Base-by-base conservation (phyloP, 2,329 filamentous ascomycete genomes). In the Tolypocladium endophyticum region DNA sequence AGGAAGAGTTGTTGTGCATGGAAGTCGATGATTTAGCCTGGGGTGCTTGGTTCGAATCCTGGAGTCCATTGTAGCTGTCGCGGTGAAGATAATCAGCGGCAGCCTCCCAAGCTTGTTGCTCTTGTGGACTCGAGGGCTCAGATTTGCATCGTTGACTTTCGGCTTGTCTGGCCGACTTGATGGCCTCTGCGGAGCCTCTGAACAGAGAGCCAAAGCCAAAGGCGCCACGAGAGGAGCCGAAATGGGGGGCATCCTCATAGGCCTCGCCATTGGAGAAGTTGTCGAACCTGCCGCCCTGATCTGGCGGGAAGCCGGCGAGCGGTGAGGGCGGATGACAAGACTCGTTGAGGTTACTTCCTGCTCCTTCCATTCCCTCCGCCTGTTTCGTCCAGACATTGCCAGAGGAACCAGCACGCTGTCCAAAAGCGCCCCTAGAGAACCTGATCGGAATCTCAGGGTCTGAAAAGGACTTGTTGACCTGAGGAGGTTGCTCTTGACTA, bases 61-160 rank as follows among this genome's bases (percentile, higher is more conserved):
- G 39, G 2, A 9, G 8, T 18, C 25, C 38, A 18, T 1, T 33
- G 25, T 12, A 30, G 14, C 18, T 28, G 3, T 18, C 30, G 16
- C 23, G 25, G 14, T 45, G 50, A 41, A 23, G 59, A 59, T 65
- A 62, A 61, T 65, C 64, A 61, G 65, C 63, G 61, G 64, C 59
- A 59, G 66, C 60, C 60, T 66, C 64, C 58, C 63, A 58, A 55
- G 60, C 63, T 33, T 61, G 59, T 57, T 25, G 56, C 47, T 45
- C 38, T 25, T 33, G 50, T 41, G 61, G 60, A 58, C 45, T 61
- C 20, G 61, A 62, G 39, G 57, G 50, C 12, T 47, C 33, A 14
- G 53, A 47, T 39, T 55, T 20, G 47, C 30, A 38, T 36, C 58
- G 56, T 53, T 25, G 45, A 30, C 12, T 12, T 39, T 58, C 11